Base-by-base conservation (phyloP, 108 stramenopile species). In the Conticribra guillardii region DNA sequence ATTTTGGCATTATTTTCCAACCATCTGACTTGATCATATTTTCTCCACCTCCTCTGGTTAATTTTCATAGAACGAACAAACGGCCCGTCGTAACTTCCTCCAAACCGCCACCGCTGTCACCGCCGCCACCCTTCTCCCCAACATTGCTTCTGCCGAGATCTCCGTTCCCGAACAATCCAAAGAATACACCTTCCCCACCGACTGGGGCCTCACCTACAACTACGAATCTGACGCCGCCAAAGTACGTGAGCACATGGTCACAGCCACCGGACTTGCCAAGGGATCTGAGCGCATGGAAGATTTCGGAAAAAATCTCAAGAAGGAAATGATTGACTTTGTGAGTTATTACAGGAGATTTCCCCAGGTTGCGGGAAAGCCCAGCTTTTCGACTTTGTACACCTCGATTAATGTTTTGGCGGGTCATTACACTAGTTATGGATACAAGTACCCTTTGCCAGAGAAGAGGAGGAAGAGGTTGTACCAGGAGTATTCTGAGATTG, bases 321-420 rank as follows among this genome's bases (percentile, higher is more conserved):
- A 96, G 86, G 96, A 98, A 86, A 98, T 98, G 97, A 84, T 93
- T 51, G 97, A 98, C 82, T 98, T 98, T 79, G 97, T 90, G 8
- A 85, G 89, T 62, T 92, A 92, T 67, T 95, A 95, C 88, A 86
- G 93, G 59, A 79, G 94, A 50, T 94, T 94, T 79, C 83, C 90
- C 46, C 88, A 94, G 75, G 92, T 98, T 45, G 86, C 91, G 31
- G 97, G 97, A 56, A 98, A 96, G 84, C 95, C 94, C 16, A 89
- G 88, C 32, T 98, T 96, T 83, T 90, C 89, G 37, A 96, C 96
- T 56, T 75, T 98, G 30, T 98, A 98, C 87, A 98, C 97, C 22
- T 86, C 90, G 28, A 96, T 98, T 80, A 97, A 96, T 67, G 97
- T 98, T 27, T 78, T 98, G 55, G 96, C 97, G 16, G 97, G 97